A percentile compares a stretch with the other conserved stretches of the same genome.
Evolutionary conservation across 2,329 filamentous ascomycete genomes (phyloP).

Genomic region (Westerdykella sp.): DNA sequence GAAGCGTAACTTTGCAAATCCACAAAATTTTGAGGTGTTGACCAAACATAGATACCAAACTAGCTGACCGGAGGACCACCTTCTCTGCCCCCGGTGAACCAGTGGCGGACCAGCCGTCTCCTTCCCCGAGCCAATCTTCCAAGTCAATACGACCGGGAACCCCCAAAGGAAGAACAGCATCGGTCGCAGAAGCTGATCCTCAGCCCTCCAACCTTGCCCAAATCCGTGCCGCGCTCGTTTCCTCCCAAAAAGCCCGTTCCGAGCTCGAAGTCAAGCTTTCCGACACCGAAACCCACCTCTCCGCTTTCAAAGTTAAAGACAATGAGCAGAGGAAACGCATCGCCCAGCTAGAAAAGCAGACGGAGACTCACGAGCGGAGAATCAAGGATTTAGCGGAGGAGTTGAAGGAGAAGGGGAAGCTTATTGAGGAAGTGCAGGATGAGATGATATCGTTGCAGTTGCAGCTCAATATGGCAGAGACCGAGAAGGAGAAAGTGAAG

Average conservation of each 20-base stretch:
- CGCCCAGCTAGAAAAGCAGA: conserved; percentile 56
- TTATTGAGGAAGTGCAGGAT: conserved; percentile 84
- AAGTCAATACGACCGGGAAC: conserved; percentile 18
- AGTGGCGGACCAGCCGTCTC: conserved; percentile 13
- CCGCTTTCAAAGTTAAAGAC: conserved; percentile 54
- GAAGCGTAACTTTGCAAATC: not conserved
- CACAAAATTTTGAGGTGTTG: not conserved
- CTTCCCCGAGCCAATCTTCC: conserved; percentile 12
- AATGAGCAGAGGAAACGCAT: conserved; percentile 58
- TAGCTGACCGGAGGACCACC: conserved; percentile 42
- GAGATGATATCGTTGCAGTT: conserved; percentile 84
- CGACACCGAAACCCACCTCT: conserved; percentile 57
- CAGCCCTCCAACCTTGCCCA: conserved; percentile 21
- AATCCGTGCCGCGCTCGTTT: conserved; percentile 58
- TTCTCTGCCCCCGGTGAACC: conserved; percentile 23
- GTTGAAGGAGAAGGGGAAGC: conserved; percentile 71
- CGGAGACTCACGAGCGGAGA: conserved; percentile 55
- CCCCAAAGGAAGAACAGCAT: conserved; percentile 16
- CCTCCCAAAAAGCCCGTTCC: conserved; percentile 68
- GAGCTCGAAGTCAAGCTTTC: conserved; percentile 61
- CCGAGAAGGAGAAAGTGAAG: conserved; percentile 64
- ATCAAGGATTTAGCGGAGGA: conserved; percentile 81
- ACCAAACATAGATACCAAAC: conserved; percentile 37
- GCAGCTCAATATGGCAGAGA: conserved; percentile 79
- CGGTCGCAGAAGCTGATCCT: conserved; percentile 8